Evolutionary conservation across 2,329 filamentous ascomycete genomes (phyloP).

Genomic region (Cladosporium cucumerinum): DNA sequence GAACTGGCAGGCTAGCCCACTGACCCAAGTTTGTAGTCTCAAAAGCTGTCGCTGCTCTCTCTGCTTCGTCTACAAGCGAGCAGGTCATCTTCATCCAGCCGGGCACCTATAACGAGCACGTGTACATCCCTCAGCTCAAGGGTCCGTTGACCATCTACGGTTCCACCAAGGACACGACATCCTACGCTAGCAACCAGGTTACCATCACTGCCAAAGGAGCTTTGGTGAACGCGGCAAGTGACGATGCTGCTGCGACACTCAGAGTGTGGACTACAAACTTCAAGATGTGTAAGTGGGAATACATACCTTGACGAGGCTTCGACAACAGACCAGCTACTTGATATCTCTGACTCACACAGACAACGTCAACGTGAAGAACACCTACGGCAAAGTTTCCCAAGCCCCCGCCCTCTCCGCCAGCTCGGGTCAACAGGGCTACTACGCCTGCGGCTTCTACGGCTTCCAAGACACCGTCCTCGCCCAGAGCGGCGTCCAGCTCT

Average conservation of each 20-base stretch:
- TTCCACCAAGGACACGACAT: constrained; percentile 52
- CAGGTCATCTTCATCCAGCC: constrained; percentile 59
- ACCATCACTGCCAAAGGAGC: constrained; percentile 46
- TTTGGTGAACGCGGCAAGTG: constrained; percentile 48
- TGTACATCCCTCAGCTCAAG: constrained; percentile 28
- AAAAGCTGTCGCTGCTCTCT: constrained; percentile 57
- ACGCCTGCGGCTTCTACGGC: constrained; percentile 54
- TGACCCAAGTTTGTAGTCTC: constrained; percentile 32
- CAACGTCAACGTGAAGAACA: constrained; percentile 58
- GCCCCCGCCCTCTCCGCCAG: background rate
- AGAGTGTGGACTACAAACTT: constrained; percentile 32
- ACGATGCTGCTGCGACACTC: constrained; percentile 44
- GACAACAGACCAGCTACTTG: background rate
- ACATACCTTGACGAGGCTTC: background rate
- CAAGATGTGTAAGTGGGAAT: constrained; percentile 48
- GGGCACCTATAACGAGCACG: constrained; percentile 61
- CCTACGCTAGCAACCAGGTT: constrained; percentile 56
- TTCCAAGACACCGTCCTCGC: constrained; percentile 56
- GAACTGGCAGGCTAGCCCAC: too few relatives aligned
- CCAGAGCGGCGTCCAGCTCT: constrained; percentile 52
- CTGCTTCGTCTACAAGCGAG: constrained; percentile 42
- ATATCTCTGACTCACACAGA: constrained; percentile 38
- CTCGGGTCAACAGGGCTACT: background rate
- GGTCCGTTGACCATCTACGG: constrained; percentile 57
- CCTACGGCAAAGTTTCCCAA: constrained; percentile 37